Evolutionary conservation across 441 rosid genomes (phyloP).

Genomic region (Jatropha multifida): DNA sequence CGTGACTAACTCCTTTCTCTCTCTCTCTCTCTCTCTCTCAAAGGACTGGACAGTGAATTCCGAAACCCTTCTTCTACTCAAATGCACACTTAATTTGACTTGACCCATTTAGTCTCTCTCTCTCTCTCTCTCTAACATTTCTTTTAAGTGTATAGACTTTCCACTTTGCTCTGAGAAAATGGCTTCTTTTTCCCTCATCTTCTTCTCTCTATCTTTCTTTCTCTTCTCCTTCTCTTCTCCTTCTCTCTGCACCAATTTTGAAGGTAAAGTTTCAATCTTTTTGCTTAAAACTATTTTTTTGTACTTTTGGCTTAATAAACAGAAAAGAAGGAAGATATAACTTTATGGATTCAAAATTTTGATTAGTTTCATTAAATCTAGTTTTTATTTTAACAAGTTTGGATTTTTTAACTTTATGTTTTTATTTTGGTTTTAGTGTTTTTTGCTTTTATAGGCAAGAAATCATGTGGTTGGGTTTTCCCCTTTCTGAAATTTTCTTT

Average conservation of each 20-base stretch:
- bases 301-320: not conserved
- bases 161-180: conserved; percentile 14
- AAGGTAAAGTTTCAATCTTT: conserved; percentile 38
- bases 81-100: conserved; percentile 7
- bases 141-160: no score
- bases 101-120: not conserved
- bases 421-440: not conserved
- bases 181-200: conserved; percentile 28
- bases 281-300: not conserved
- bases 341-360: not conserved
- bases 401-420: not conserved
- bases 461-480: conserved; percentile 7
- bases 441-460: conserved; percentile 5
- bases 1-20: conserved; percentile 1
- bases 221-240: conserved; percentile 31
- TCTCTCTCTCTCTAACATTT: no score
- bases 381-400: not conserved
- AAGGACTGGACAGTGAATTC: no score
- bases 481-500: not conserved
- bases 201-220: conserved; percentile 16
- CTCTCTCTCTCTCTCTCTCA: not conserved
- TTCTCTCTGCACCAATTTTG: conserved; percentile 57
- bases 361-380: not conserved
- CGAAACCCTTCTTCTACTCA: not conserved
- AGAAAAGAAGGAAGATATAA: not conserved